phyloP scores from a whole-genome alignment of 805 yeast species.

The Yarrowia osloensis region DNA sequence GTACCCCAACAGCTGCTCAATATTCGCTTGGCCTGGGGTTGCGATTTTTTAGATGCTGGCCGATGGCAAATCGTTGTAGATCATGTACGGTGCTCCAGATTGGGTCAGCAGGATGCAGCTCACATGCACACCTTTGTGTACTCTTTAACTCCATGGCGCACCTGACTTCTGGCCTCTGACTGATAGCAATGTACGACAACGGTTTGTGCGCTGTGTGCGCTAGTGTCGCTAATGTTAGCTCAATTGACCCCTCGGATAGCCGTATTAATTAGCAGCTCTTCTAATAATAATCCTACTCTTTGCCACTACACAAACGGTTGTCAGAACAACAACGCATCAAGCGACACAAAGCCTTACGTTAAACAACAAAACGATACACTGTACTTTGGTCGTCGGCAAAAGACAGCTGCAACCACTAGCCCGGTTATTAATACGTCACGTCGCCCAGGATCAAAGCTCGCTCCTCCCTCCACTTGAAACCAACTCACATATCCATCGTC shows the following conservation, averaged over 20 bases:
- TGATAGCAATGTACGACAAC: neutral
- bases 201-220: neutral
- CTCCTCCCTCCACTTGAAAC: slow-evolving; percentile 21
- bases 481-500: slow-evolving; percentile 2
- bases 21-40: neutral
- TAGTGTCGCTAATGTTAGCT: neutral
- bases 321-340: neutral
- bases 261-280: neutral
- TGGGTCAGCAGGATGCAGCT: slow-evolving; percentile 5
- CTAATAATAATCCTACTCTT: neutral
- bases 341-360: neutral
- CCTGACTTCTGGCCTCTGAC: neutral
- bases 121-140: slow-evolving; percentile 16
- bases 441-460: neutral
- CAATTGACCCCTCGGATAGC: neutral
- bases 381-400: neutral
- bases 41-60: neutral
- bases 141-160: slow-evolving; percentile 19
- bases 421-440: neutral
- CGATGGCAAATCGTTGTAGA: neutral
- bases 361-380: neutral
- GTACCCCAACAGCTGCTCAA: neutral
- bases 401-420: neutral
- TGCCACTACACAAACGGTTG: slow-evolving; percentile 1
- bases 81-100: slow-evolving; percentile 16